Evolutionary conservation across 2,329 filamentous ascomycete species (phyloP).

Genomic region (Hortaea sp.): DNA sequence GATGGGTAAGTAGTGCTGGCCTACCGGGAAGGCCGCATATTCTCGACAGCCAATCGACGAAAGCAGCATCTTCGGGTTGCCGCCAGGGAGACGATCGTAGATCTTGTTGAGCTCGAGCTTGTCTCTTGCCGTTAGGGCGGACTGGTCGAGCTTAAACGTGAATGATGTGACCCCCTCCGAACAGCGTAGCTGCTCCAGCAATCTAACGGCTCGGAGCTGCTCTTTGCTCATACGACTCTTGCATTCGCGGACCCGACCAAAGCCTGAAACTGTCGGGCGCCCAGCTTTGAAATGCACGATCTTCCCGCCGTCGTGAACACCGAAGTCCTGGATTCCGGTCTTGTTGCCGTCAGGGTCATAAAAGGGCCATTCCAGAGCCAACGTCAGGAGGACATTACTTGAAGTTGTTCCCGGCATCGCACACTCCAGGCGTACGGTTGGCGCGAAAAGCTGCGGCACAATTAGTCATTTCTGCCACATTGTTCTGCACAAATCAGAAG

Average conservation of each 20-base stretch:
- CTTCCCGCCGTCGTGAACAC: not conserved
- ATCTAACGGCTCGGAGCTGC: not conserved
- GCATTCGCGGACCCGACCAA: not conserved
- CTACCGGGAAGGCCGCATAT: constrained; percentile 4
- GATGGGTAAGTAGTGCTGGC: too few species aligned
- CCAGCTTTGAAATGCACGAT: not conserved
- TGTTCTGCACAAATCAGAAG: not conserved
- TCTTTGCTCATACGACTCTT: not conserved
- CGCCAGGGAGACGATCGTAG: constrained; percentile 7
- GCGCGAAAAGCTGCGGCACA: too few species aligned
- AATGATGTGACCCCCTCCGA: not conserved
- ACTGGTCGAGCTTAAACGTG: not conserved
- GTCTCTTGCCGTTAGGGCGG: not conserved
- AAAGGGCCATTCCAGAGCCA: constrained; percentile 12
- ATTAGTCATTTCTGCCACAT: too few species aligned
- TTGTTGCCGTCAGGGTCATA: constrained; percentile 2
- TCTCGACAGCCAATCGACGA: constrained; percentile 5
- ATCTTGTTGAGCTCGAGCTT: constrained; percentile 4
- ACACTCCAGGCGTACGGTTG: constrained; percentile 4
- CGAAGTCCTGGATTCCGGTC: not conserved
- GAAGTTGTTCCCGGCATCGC: too few species aligned
- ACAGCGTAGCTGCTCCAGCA: too few species aligned
- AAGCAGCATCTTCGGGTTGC: constrained; percentile 1
- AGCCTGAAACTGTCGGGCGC: not conserved
- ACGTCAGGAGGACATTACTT: too few species aligned